A percentile compares a stretch with the other conserved stretches of the same genome.
Evolutionary conservation across 129 eudicot genomes (phyloP).

Genomic region (Kitagawia praeruptora): DNA sequence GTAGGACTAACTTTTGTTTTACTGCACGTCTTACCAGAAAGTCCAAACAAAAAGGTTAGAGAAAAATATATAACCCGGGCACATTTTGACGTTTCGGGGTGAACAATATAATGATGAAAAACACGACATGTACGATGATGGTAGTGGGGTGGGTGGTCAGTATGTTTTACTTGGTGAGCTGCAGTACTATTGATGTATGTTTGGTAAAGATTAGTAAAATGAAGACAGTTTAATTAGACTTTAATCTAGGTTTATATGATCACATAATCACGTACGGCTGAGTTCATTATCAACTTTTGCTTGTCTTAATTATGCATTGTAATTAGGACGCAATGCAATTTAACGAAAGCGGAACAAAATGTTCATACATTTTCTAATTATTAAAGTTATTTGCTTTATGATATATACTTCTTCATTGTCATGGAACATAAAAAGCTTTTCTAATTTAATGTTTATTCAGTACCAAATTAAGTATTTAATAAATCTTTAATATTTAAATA

Average conservation of each 20-base stretch:
- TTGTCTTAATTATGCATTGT: too few species aligned
- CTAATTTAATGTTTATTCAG: too few species aligned
- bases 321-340: too few species aligned
- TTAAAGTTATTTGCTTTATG: too few species aligned
- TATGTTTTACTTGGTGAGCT: neutral
- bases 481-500: too few species aligned
- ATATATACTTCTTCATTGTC: too few species aligned
- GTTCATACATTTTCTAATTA: too few species aligned
- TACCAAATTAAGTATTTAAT: too few species aligned
- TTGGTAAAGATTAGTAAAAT: neutral
- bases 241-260: conserved; percentile 1
- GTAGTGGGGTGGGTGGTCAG: neutral
- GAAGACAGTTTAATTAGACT: neutral
- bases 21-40: neutral
- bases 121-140: conserved; percentile 1
- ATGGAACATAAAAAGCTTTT: too few species aligned
- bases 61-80: neutral
- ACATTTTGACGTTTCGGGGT: neutral
- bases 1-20: neutral
- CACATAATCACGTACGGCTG: neutral
- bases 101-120: neutral
- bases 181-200: neutral
- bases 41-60: neutral
- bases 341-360: too few species aligned
- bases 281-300: neutral